These are phyloP conservation scores for Colletotrichum camelliae DNA, from an alignment of 2,329 filamentous ascomycete species.

Conservation along the genomic window DNA sequence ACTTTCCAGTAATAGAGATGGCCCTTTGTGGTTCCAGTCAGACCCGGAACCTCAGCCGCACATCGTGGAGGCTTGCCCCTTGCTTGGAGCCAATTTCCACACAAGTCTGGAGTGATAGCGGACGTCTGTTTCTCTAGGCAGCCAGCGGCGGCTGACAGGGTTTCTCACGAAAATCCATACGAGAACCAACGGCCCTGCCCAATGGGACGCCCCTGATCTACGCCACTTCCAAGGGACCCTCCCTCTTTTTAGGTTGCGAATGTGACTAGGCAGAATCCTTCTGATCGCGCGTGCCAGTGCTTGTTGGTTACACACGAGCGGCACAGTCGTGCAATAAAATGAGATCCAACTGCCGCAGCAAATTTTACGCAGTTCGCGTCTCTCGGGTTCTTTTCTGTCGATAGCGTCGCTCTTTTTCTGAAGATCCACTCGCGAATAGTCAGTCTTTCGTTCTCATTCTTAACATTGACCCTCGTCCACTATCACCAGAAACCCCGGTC, in stretches of 20 bases:
- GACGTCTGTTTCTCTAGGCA: neutral
- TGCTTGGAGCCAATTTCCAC: neutral
- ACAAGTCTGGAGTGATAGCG: neutral
- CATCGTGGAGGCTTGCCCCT: neutral
- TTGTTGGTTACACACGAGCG: neutral
- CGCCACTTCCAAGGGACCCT: neutral
- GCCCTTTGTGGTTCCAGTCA: neutral
- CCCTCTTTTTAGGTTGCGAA: neutral
- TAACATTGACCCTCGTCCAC: neutral
- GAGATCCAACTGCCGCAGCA: neutral
- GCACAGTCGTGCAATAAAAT: constrained; percentile 11
- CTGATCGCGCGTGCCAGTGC: neutral
- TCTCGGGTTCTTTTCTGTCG: neutral
- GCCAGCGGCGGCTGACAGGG: constrained; percentile 1
- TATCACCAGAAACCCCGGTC: neutral
- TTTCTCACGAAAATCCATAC: neutral
- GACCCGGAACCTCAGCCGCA: neutral
- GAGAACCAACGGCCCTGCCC: neutral
- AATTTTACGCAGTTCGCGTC: neutral
- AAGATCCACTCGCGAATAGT: neutral
- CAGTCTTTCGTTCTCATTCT: neutral
- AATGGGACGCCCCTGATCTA: constrained; percentile 1
- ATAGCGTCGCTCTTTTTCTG: neutral
- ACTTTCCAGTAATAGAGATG: neutral
- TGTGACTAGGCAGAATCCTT: neutral